These are phyloP conservation scores for Cladophialophora bantiana DNA, from an alignment of 2,329 filamentous ascomycete genomes.

Conservation along the genomic window DNA sequence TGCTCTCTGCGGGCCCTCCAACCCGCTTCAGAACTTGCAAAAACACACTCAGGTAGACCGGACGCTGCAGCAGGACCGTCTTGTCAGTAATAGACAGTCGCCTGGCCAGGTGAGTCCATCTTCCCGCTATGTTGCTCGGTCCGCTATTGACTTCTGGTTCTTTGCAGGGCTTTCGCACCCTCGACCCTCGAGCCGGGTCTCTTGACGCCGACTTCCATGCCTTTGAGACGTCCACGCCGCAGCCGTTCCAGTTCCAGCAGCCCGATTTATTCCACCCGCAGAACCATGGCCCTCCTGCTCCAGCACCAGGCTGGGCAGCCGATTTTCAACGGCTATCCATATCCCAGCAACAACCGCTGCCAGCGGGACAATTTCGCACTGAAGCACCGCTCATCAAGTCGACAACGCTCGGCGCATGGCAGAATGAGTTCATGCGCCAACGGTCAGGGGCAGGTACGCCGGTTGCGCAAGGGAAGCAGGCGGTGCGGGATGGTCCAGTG, in stretches of 20 bases:
- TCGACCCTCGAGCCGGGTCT: conserved; percentile 59
- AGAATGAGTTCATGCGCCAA: conserved; percentile 65
- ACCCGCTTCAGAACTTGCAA: conserved; percentile 75
- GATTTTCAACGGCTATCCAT: conserved; percentile 57
- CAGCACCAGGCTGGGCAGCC: conserved; percentile 49
- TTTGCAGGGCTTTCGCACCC: conserved; percentile 67
- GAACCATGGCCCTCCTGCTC: conserved; percentile 38
- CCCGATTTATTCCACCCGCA: conserved; percentile 41
- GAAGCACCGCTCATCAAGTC: conserved; percentile 46
- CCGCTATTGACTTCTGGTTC: background rate
- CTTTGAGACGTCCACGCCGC: conserved; percentile 64
- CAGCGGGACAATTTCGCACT: conserved; percentile 56
- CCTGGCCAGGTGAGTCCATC: conserved; percentile 59
- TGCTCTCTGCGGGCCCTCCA: conserved; percentile 75
- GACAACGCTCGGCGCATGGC: conserved; percentile 58
- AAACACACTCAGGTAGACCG: conserved; percentile 73
- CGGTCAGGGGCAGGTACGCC: conserved; percentile 41
- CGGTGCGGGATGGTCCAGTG: conserved; percentile 26
- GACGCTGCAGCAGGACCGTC: conserved; percentile 75
- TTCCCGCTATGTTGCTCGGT: conserved; percentile 16
- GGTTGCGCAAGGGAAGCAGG: conserved; percentile 34
- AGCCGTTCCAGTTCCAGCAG: conserved; percentile 44
- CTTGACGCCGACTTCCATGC: conserved; percentile 73
- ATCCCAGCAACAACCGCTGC: conserved; percentile 53
- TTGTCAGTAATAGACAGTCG: conserved; percentile 59